phyloP scores from a whole-genome alignment of 345 rosid species.

The Theobroma cacao region DNA sequence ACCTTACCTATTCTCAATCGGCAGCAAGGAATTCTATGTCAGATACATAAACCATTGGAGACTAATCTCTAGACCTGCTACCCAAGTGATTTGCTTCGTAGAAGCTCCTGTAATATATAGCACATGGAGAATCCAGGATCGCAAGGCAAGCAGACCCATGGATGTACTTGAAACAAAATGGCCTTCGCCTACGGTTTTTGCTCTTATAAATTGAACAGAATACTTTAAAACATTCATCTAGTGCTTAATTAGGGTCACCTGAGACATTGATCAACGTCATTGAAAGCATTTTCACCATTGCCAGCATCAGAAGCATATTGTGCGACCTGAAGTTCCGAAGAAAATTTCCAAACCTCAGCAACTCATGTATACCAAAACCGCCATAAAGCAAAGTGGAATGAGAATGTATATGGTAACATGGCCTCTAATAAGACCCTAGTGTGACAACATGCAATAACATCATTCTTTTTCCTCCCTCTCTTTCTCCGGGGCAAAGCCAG shows the following conservation, averaged over 20 bases:
- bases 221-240: background rate
- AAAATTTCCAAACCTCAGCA: conserved; percentile 39
- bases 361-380: conserved; percentile 35
- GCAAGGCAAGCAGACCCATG: background rate
- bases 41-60: too few relatives aligned
- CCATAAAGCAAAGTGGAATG: conserved; percentile 26
- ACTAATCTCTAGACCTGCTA: too few relatives aligned
- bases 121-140: background rate
- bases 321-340: conserved; percentile 65
- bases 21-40: background rate
- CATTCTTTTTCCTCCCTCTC: background rate
- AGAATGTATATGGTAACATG: conserved; percentile 2
- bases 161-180: background rate
- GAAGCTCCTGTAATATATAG: too few relatives aligned
- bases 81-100: too few relatives aligned
- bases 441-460: background rate
- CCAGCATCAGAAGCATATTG: conserved; percentile 86
- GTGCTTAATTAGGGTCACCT: conserved; percentile 38
- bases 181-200: background rate
- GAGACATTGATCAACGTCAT: conserved; percentile 71
- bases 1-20: background rate
- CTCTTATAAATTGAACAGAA: background rate
- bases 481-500: too few relatives aligned
- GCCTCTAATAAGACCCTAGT: too few relatives aligned
- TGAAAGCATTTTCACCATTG: conserved; percentile 52